A percentile compares a stretch with the other conserved stretches of the same genome.
These are phyloP conservation scores for Barnettozyma salicaria DNA, from an alignment of 805 yeast species.

Conservation along the genomic window DNA sequence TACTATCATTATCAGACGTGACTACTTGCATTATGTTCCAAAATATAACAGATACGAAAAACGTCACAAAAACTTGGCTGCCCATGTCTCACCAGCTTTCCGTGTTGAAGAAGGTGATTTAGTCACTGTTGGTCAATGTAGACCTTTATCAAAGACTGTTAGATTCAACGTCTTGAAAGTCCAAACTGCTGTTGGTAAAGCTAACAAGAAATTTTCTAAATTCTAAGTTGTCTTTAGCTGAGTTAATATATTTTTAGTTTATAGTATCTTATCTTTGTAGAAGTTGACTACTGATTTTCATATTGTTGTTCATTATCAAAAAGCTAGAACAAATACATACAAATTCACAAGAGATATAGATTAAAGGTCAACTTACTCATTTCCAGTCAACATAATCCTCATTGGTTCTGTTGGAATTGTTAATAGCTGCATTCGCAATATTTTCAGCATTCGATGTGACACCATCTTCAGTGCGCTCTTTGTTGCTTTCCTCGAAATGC, in stretches of 20 bases:
- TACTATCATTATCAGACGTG: conserved; percentile 99
- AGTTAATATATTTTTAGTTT: conserved; percentile 6
- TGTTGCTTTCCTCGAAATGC: conserved; percentile 8
- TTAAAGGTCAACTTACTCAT: conserved; percentile 2
- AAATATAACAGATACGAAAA: conserved; percentile 99
- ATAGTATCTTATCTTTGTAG: background rate
- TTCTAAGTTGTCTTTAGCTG: conserved; percentile 49
- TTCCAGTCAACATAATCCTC: conserved; percentile 11
- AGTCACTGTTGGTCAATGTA: conserved; percentile 99
- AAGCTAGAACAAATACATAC: background rate
- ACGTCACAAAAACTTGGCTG: conserved; percentile 99
- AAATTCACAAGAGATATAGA: no score
- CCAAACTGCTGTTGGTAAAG: conserved; percentile 78
- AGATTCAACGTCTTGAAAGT: conserved; percentile 99
- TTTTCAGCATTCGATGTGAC: conserved; percentile 8
- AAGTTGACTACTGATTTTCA: background rate
- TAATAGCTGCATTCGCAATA: conserved; percentile 17
- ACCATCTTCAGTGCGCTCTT: conserved; percentile 1
- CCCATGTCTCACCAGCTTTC: conserved; percentile 99
- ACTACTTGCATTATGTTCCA: conserved; percentile 99
- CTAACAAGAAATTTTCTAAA: conserved; percentile 93
- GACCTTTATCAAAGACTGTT: conserved; percentile 99
- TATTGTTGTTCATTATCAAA: background rate
- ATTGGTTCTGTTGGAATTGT: conserved; percentile 9
- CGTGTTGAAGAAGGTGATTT: conserved; percentile 98